Evolutionary conservation across 768 basidiomycete genomes (phyloP).

Genomic region (Trametes meyenii): DNA sequence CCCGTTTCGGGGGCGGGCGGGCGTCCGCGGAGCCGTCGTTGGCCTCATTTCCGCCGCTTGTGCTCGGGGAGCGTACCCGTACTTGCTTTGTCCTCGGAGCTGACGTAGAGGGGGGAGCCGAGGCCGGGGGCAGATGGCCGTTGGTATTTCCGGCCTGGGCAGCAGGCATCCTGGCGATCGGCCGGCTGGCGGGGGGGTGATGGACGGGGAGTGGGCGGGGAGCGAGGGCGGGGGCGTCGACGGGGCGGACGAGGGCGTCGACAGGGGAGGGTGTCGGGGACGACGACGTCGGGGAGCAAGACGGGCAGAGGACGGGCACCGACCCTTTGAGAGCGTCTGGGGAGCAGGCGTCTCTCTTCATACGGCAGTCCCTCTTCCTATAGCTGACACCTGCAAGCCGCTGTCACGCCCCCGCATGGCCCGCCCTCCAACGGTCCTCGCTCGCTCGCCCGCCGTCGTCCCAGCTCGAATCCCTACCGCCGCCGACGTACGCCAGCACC

Average conservation of each 20-base stretch:
- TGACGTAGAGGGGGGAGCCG: slow-evolving; percentile 12
- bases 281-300: slow-evolving; percentile 16
- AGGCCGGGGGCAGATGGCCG: slow-evolving; percentile 15
- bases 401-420: slow-evolving; percentile 20
- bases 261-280: not conserved
- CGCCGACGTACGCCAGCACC: not conserved
- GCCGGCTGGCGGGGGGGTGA: not conserved
- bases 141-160: slow-evolving; percentile 17
- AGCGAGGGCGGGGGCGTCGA: not conserved
- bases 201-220: not conserved
- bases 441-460: slow-evolving; percentile 1
- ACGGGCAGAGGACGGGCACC: slow-evolving; percentile 14
- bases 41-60: slow-evolving; percentile 7
- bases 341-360: slow-evolving; percentile 14
- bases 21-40: slow-evolving; percentile 15
- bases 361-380: slow-evolving; percentile 7
- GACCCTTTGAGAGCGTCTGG: slow-evolving; percentile 16
- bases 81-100: slow-evolving; percentile 19
- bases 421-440: not conserved
- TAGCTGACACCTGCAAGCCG: slow-evolving; percentile 14
- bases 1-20: slow-evolving; percentile 73
- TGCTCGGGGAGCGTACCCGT: slow-evolving; percentile 17
- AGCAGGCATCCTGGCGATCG: slow-evolving; percentile 15
- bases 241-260: not conserved
- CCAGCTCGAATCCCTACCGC: slow-evolving; percentile 10